phyloP scores from a whole-genome alignment of 305 asterid species.

The Fraxinus sp. region DNA sequence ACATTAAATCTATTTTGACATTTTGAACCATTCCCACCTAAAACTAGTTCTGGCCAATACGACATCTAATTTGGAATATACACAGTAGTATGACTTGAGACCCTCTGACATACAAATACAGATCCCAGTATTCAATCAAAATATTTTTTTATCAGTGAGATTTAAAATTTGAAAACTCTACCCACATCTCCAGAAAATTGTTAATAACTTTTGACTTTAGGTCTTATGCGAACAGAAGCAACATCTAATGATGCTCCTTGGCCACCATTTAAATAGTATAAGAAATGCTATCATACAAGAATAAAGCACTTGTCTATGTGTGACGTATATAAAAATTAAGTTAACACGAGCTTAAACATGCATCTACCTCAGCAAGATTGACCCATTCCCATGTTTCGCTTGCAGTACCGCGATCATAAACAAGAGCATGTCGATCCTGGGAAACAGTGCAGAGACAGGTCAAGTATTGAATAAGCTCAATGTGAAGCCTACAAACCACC shows the following conservation, averaged over 20 bases:
- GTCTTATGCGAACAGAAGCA: neutral
- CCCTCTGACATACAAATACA: neutral
- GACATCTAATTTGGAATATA: neutral
- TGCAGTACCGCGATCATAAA: conserved; percentile 56
- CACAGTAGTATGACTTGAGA: neutral
- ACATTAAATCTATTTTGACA: neutral
- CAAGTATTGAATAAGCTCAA: conserved; percentile 21
- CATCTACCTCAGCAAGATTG: conserved; percentile 67
- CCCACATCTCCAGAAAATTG: neutral
- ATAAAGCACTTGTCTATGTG: neutral
- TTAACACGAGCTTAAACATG: conserved; percentile 14
- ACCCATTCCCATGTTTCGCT: conserved; percentile 74
- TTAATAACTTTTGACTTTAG: neutral
- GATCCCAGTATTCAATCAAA: neutral
- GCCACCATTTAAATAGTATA: neutral
- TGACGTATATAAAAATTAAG: neutral
- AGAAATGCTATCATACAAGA: conserved; percentile 13
- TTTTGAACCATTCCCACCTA: neutral
- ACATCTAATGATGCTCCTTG: neutral
- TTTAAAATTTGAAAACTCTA: neutral
- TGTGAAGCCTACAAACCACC: conserved; percentile 8
- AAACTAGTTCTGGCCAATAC: neutral
- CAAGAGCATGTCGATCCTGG: conserved; percentile 70
- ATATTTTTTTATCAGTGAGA: neutral
- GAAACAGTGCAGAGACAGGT: conserved; percentile 25